These are phyloP conservation scores for Citrus sp. DNA, from an alignment of 345 rosid species.

Conservation along the genomic window DNA sequence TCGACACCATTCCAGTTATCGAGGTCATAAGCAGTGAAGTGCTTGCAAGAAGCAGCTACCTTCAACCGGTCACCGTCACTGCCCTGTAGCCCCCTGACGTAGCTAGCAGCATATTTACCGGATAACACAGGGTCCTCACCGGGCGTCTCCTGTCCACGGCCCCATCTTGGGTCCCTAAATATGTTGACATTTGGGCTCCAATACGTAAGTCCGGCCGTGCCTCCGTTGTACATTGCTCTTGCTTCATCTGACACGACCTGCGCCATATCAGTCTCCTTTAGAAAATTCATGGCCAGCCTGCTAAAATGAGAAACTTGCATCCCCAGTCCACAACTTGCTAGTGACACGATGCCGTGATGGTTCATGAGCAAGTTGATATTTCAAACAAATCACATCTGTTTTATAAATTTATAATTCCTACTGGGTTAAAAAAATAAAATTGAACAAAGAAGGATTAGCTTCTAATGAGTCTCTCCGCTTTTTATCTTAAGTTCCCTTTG, in stretches of 20 bases:
- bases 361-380: neutral
- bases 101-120: conserved; percentile 71
- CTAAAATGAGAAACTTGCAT: conserved; percentile 19
- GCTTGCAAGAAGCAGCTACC: conserved; percentile 87
- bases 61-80: conserved; percentile 52
- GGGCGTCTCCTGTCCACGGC: conserved; percentile 89
- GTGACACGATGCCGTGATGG: neutral
- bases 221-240: conserved; percentile 68
- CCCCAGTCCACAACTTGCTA: neutral
- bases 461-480: neutral
- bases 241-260: conserved; percentile 83
- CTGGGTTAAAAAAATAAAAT: neutral
- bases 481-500: neutral
- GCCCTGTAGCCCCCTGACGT: conserved; percentile 77
- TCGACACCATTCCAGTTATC: conserved; percentile 86
- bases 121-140: conserved; percentile 84
- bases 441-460: neutral
- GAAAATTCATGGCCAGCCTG: neutral
- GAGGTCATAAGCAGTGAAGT: conserved; percentile 85
- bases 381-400: neutral
- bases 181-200: conserved; percentile 88
- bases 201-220: conserved; percentile 64
- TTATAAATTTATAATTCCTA: neutral
- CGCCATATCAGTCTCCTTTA: conserved; percentile 13
- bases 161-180: conserved; percentile 88